Conservation (phyloP, 2,329 filamentous ascomycete genomes). For the Conoideocrella luteorostrata region DNA sequence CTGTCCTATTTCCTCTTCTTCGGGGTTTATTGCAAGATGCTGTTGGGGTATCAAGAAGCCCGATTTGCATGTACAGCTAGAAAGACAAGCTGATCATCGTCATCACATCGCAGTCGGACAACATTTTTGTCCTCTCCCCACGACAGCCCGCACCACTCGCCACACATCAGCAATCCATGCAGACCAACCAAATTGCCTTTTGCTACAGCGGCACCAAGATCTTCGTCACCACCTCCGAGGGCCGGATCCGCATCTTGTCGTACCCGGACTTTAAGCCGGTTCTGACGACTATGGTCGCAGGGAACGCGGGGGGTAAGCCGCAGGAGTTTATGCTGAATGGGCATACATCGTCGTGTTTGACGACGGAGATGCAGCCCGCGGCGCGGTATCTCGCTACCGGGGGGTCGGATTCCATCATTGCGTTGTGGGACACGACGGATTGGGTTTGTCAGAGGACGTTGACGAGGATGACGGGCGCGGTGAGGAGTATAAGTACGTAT, state of each 20-base stretch:
- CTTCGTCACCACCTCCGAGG: constrained; percentile 65
- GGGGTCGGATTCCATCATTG: constrained; percentile 67
- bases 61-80: too few relatives aligned
- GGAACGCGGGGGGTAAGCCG: constrained; percentile 23
- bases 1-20: not conserved
- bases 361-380: constrained; percentile 62
- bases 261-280: constrained; percentile 58
- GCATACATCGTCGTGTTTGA: constrained; percentile 67
- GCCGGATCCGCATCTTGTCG: constrained; percentile 62
- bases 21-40: not conserved
- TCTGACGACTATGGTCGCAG: constrained; percentile 43
- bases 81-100: too few relatives aligned
- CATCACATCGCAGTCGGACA: too few relatives aligned
- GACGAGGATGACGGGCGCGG: constrained; percentile 60
- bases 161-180: constrained; percentile 53
- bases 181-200: constrained; percentile 69
- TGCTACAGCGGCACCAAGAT: constrained; percentile 66
- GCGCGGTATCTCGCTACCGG: constrained; percentile 68
- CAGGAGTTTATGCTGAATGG: constrained; percentile 59
- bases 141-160: constrained; percentile 48
- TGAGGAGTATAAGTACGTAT: constrained; percentile 58
- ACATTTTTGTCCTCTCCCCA: constrained; percentile 56
- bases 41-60: too few relatives aligned
- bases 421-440: constrained; percentile 70
- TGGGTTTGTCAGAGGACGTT: constrained; percentile 72